Evolutionary conservation across 441 rosid species (phyloP), one percentile per base, ranked within the genome.

Genomic region (Populus tomentosa): DNA sequence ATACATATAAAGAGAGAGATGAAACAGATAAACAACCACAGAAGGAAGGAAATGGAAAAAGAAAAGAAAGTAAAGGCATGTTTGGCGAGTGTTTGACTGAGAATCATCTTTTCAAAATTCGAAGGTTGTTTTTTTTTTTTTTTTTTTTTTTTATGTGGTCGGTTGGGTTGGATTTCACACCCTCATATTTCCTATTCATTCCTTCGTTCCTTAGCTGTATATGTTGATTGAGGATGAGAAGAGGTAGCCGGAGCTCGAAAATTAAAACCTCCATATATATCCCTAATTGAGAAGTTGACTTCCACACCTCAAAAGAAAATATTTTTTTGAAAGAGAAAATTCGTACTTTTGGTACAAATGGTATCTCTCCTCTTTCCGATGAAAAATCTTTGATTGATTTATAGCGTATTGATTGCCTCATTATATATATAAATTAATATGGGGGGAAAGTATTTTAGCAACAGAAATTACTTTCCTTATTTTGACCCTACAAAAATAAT

Each of bases 31-130:
- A 79, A 69, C 80, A 74, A 77, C 7, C 36, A 46, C 35, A 42
- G 16, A 11, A 68, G 23, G 42, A 62, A 56, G 10, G 21, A 11
- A 66, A 9, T 46, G 70, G 63, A 26, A 69, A 63, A 33, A 14
- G 21, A n/a, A 59, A 10, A 42, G 71, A 72, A 32, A 64, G 24
- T 56, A 30, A 69, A 77, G 72, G 67, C 76, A 86, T 83, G 86
- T 83, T 89, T 80, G 77, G 86, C 82, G 82, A 83, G 84, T 62
- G 65, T 82, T 84, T 78, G 88, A 90, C 83, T 67, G 77, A 42
- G 71, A 73, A 13, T 50, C 26, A 6, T 21, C 50, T 72, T 71
- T 71, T 72, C 63, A 65, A 50, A 35, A 68, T 18, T 18, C 69
- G 53, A 33, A n/a, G 23, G 4, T 30, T 4, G 5, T 11, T 67